phyloP scores from a whole-genome alignment of 345 rosid genomes.

The Rhodomyrtus tomentosa region DNA sequence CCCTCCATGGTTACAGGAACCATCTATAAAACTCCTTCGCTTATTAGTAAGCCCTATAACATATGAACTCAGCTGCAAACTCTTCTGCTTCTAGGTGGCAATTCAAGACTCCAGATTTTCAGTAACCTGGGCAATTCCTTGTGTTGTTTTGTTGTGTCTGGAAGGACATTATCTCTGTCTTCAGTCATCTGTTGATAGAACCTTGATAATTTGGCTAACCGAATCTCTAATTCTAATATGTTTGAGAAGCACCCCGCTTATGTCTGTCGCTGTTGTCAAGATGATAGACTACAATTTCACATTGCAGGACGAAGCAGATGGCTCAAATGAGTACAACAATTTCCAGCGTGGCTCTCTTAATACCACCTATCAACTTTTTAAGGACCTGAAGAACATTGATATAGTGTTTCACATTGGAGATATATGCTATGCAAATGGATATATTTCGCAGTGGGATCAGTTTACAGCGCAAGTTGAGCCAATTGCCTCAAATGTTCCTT shows the following conservation, averaged over 20 bases:
- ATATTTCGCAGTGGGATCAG: slow-evolving; percentile 81
- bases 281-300: background rate
- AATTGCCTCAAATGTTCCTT: slow-evolving; percentile 47
- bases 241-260: background rate
- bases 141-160: background rate
- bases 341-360: slow-evolving; percentile 67
- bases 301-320: slow-evolving; percentile 64
- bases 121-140: background rate
- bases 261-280: background rate
- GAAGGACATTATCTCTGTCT: background rate
- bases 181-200: background rate
- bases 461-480: slow-evolving; percentile 81
- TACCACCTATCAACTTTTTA: slow-evolving; percentile 62
- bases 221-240: background rate
- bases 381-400: slow-evolving; percentile 49
- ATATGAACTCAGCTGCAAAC: background rate
- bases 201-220: background rate
- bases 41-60: background rate
- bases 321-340: slow-evolving; percentile 61
- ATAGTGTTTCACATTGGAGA: slow-evolving; percentile 78
- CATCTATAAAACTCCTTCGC: background rate
- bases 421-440: slow-evolving; percentile 54
- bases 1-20: background rate
- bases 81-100: background rate
- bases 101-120: background rate